A percentile compares a stretch with the other conserved stretches of the same genome.
Conservation (phyloP, 805 yeast species). For the Saccharomycopsis sp. region DNA sequence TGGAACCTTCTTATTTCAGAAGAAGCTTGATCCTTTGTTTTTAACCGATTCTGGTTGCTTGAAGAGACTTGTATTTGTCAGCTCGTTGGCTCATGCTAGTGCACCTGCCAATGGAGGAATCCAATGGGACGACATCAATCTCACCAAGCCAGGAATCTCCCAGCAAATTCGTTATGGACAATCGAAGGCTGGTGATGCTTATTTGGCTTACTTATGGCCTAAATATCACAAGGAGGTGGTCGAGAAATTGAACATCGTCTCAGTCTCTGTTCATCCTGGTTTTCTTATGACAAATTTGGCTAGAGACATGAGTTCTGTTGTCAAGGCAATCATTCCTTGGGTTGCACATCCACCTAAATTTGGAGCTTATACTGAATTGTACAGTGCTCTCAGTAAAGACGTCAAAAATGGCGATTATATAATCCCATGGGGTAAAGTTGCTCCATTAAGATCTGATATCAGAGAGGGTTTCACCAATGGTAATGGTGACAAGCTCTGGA, state of each 20-base stretch:
- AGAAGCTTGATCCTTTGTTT: conserved; percentile 32
- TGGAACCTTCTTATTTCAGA: conserved; percentile 35
- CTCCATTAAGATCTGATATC: conserved; percentile 28
- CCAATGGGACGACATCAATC: conserved; percentile 23
- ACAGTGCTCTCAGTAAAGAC: conserved; percentile 32
- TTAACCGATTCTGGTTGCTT: conserved; percentile 26
- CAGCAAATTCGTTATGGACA: no score
- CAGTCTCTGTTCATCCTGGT: conserved; percentile 34
- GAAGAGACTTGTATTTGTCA: conserved; percentile 32
- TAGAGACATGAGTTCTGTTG: no score
- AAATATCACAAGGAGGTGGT: conserved; percentile 25
- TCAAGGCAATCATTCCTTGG: conserved; percentile 18
- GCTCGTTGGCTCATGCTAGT: conserved; percentile 34
- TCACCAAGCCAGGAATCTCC: conserved; percentile 24
- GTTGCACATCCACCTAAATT: conserved; percentile 24
- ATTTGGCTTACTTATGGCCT: conserved; percentile 33
- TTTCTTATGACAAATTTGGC: conserved; percentile 29
- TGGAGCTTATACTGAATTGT: conserved; percentile 36
- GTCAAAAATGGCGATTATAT: conserved; percentile 31
- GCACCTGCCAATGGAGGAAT: conserved; percentile 30
- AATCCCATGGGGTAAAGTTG: conserved; percentile 31
- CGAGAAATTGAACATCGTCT: no score
- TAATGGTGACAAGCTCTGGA: conserved; percentile 27
- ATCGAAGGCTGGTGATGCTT: conserved; percentile 33
- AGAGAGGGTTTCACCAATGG: conserved; percentile 26